Conservation (phyloP, 139 green algal genomes). For the Eudorina sp. region DNA sequence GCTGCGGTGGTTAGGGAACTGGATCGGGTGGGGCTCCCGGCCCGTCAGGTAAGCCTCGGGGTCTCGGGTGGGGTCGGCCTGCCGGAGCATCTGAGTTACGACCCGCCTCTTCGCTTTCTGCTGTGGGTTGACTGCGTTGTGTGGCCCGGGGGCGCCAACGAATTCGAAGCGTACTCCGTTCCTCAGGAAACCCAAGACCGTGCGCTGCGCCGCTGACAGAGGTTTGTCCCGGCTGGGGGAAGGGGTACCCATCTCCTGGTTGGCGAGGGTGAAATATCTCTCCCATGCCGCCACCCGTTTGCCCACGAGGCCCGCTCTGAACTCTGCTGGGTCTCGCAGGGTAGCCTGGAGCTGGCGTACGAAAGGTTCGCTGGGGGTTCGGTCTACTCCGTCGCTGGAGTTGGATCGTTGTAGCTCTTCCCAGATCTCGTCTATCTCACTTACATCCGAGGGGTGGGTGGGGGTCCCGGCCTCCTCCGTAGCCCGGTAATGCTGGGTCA, state of each 20-base stretch:
- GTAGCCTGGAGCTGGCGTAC: not conserved
- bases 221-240: not conserved
- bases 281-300: not conserved
- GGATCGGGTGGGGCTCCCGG: not conserved
- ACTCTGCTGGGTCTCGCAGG: not conserved
- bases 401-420: not conserved
- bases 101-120: not conserved
- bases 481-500: too few species aligned
- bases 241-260: too few species aligned
- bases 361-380: not conserved
- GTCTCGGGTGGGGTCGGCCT: not conserved
- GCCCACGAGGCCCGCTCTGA: not conserved
- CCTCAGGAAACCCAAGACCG: not conserved
- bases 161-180: not conserved
- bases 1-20: conserved; percentile 6
- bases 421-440: not conserved
- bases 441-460: too few species aligned
- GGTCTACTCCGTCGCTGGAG: not conserved
- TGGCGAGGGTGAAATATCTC: not conserved
- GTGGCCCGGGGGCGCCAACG: not conserved
- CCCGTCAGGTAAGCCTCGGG: not conserved
- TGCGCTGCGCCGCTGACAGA: not conserved
- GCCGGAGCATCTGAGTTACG: not conserved
- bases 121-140: not conserved
- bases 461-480: too few species aligned